phyloP scores from a whole-genome alignment of 192 early-diverging fungal genomes.

The Linnemannia zychae region DNA sequence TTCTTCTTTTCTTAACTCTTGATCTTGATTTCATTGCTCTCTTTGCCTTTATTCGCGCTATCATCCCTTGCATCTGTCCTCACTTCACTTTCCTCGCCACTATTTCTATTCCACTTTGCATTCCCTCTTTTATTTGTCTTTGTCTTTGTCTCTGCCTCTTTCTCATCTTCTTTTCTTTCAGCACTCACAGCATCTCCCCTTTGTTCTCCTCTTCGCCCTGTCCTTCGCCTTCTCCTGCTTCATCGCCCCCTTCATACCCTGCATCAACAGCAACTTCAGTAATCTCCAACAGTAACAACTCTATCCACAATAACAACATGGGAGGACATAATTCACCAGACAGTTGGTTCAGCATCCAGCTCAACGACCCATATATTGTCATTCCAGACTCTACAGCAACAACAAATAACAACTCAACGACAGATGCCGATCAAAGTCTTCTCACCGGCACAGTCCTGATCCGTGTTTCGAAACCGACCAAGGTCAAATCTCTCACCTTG shows the following conservation, averaged over 20 bases:
- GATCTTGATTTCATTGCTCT: background rate
- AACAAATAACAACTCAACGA: background rate
- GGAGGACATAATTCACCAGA: constrained; percentile 10
- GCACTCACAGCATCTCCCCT: background rate
- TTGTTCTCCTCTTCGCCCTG: background rate
- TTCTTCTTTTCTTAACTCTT: background rate
- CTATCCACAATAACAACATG: constrained; percentile 12
- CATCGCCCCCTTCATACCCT: background rate
- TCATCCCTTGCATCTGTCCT: background rate
- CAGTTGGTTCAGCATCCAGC: constrained; percentile 25
- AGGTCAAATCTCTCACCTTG: constrained; percentile 36
- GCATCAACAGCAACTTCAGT: background rate
- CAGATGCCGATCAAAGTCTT: constrained; percentile 3
- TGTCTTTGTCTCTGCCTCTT: background rate
- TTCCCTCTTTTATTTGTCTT: background rate
- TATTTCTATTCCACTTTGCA: background rate
- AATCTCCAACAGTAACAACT: background rate
- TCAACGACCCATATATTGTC: constrained; percentile 22
- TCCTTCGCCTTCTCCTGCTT: background rate
- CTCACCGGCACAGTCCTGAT: constrained; percentile 33
- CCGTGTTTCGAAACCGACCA: constrained; percentile 41
- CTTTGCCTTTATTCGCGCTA: too few species aligned
- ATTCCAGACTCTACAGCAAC: constrained; percentile 23
- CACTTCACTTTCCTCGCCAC: background rate
- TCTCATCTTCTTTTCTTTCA: background rate